Percentiles rank a stretch among this genome's conserved stretches.
phyloP scores from a whole-genome alignment of 140 eudicot species.

The Flaveria floridana region DNA sequence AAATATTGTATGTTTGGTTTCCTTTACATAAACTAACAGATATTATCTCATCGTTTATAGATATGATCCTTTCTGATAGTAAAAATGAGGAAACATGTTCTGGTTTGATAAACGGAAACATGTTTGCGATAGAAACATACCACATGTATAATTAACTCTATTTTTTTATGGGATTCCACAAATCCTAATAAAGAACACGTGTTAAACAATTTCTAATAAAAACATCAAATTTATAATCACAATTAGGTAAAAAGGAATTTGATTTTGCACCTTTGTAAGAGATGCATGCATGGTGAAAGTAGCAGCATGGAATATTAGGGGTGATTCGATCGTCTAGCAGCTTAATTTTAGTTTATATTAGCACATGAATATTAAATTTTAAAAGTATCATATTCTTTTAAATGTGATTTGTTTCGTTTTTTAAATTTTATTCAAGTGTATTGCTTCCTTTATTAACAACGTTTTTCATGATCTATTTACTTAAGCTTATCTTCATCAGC shows the following conservation, averaged over 20 bases:
- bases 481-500: background rate
- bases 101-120: no score
- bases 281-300: conserved; percentile 14
- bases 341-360: background rate
- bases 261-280: background rate
- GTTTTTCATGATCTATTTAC: background rate
- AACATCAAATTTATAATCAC: background rate
- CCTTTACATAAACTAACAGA: no score
- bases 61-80: background rate
- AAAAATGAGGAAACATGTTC: background rate
- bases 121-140: background rate
- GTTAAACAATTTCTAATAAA: background rate
- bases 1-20: no score
- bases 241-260: background rate
- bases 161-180: background rate
- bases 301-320: background rate
- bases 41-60: background rate
- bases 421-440: background rate
- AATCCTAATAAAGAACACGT: background rate
- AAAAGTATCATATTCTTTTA: background rate
- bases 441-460: background rate
- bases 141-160: background rate
- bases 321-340: background rate
- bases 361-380: background rate
- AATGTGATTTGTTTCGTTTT: background rate